phyloP scores from a whole-genome alignment of 2,329 filamentous ascomycete species.

The Capronia coronata region DNA sequence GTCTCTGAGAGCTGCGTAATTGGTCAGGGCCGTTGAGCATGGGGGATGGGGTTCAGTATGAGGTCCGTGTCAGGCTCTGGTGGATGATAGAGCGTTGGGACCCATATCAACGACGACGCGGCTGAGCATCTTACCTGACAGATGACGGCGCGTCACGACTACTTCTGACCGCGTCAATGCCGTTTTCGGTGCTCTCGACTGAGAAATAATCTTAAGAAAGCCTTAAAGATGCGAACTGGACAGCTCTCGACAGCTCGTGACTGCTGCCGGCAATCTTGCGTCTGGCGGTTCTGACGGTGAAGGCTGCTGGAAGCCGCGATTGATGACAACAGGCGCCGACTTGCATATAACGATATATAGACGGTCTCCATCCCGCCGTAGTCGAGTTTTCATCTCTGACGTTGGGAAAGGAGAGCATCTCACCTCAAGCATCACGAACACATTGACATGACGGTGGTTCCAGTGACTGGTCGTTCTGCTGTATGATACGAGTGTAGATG shows the following conservation, averaged over 20 bases:
- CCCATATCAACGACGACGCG: background rate
- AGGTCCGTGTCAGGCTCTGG: slow-evolving; percentile 2
- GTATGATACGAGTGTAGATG: too few relatives aligned
- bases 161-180: slow-evolving; percentile 1
- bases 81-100: background rate
- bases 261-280: background rate
- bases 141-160: background rate
- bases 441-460: too few relatives aligned
- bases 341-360: background rate
- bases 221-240: background rate
- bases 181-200: background rate
- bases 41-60: background rate
- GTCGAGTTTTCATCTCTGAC: background rate
- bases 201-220: background rate
- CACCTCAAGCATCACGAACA: too few relatives aligned
- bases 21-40: background rate
- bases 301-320: background rate
- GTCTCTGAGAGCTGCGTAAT: background rate
- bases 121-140: slow-evolving; percentile 4
- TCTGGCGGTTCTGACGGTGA: background rate
- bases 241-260: background rate
- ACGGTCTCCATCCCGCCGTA: background rate
- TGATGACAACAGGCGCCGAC: background rate
- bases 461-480: too few relatives aligned
- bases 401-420: background rate